Base-by-base conservation (phyloP, 2,329 filamentous ascomycete species). In the Fusarium sambucinum region DNA sequence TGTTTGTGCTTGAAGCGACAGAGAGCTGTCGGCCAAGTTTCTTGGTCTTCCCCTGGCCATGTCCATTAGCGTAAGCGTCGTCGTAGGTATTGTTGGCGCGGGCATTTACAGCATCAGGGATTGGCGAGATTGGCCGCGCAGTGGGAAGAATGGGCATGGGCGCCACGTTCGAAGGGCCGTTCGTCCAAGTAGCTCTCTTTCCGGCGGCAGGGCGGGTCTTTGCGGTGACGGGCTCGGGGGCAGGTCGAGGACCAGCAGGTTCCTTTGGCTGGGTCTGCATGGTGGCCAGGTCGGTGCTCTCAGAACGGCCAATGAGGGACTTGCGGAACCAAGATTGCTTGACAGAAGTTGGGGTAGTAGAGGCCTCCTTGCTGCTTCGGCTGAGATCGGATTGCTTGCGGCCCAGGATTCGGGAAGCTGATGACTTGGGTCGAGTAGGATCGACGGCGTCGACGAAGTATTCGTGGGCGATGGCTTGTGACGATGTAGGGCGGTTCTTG, bases 321-420 rank as follows among this genome's bases (percentile, higher is more conserved):
- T 97, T 94, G 70, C 96, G 89, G 81, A 99, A 97, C 96, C 96
- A 99, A 0, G 95, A 98, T 25, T 92, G 92, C 82, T 97, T 97
- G 7, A 92, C 88, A 3, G 90, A 87, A 19, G 92, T 85, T 11
- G 91, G 85, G 11, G 90, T 84, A 1, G 85, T 85, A 11, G 74
- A 63, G 17, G 76, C 70, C 47, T 96, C 91, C 77, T 90, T 92
- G 23, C 85, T 85, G 47, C 84, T 84, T 66, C 90, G 89, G 75
- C 87, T 89, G 56, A 96, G 83, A 70, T 96, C 94, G 0, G 94
- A 97, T 70, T 94, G 92, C 81, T 98, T 98, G 70, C 94, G 91
- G 46, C 94, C 92, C 16, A 97, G 85, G 29, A 97, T 88, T 72
- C 90, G 90, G 13, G 94, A 93, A 0, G 93, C 88, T 1, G 93